phyloP scores from a whole-genome alignment of 1,284 basidiomycete species.

The Inonotus obliquus region DNA sequence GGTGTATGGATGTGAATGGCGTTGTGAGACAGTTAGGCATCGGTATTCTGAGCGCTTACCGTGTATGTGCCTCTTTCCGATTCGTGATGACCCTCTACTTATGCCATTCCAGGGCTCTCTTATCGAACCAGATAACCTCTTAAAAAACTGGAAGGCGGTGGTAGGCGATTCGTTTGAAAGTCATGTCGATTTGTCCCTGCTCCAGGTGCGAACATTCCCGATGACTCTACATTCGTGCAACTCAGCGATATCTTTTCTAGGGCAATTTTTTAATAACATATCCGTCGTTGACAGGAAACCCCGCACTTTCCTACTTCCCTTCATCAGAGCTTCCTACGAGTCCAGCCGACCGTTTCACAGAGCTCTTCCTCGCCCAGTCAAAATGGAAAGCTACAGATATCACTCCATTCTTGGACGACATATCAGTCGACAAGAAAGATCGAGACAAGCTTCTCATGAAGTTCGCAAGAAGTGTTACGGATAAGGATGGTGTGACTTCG shows the following conservation, averaged over 20 bases:
- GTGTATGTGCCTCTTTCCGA: conserved; percentile 37
- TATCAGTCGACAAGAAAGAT: conserved; percentile 79
- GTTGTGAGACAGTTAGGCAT: conserved; percentile 67
- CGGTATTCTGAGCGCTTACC: conserved; percentile 61
- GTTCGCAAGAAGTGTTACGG: conserved; percentile 75
- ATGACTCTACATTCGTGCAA: too few relatives aligned
- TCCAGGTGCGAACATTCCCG: conserved; percentile 62
- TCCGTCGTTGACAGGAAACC: conserved; percentile 25
- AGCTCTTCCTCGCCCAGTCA: conserved; percentile 75
- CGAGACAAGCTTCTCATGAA: conserved; percentile 83
- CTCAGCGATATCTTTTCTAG: too few relatives aligned
- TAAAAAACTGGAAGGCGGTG: conserved; percentile 60
- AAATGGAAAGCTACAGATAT: conserved; percentile 82
- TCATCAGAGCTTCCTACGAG: conserved; percentile 65
- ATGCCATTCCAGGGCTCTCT: conserved; percentile 44
- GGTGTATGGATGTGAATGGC: conserved; percentile 57
- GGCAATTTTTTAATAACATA: conserved; percentile 63
- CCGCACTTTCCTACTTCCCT: conserved; percentile 64
- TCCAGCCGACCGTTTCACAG: conserved; percentile 72
- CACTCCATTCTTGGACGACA: conserved; percentile 72
- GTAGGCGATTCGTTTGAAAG: conserved; percentile 74
- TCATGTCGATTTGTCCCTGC: conserved; percentile 51
- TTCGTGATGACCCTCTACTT: background rate
- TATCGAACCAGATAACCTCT: conserved; percentile 49
- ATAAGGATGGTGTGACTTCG: conserved; percentile 53